Percentiles rank a stretch among this genome's conserved stretches.
phyloP scores from a whole-genome alignment of 164 flowering plant genomes.

The Kalanchoe fedtschenkoi region DNA sequence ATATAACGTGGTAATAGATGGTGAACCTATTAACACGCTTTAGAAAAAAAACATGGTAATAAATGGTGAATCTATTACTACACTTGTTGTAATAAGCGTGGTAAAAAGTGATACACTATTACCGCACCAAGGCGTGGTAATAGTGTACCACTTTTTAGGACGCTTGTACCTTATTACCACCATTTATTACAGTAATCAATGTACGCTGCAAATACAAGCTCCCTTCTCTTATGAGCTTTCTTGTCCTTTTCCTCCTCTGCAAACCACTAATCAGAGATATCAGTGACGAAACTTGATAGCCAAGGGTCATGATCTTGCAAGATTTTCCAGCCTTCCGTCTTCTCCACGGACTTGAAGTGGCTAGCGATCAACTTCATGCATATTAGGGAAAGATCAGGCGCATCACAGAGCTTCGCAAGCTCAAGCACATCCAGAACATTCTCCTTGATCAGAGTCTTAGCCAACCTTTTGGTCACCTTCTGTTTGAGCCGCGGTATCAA shows the following conservation, averaged over 20 bases:
- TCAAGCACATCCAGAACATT: conserved; percentile 78
- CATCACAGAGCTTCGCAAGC: conserved; percentile 67
- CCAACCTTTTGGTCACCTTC: conserved; percentile 42
- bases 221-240: conserved; percentile 32
- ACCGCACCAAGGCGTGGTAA: no score
- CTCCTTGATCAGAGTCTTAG: conserved; percentile 33
- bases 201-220: conserved; percentile 49
- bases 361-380: no score
- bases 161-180: no score
- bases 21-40: no score
- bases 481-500: conserved; percentile 54
- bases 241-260: conserved; percentile 48
- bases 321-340: no score
- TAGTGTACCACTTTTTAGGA: no score
- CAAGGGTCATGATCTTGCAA: conserved; percentile 63
- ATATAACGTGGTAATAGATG: no score
- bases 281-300: conserved; percentile 14
- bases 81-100: no score
- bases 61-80: no score
- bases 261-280: background rate
- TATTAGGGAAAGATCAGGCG: conserved; percentile 61
- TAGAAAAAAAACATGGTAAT: no score
- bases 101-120: no score
- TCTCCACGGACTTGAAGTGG: conserved; percentile 53
- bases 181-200: no score